These are phyloP conservation scores for Malassezia restricta DNA, from an alignment of 1,284 basidiomycete genomes.

Conservation along the genomic window DNA sequence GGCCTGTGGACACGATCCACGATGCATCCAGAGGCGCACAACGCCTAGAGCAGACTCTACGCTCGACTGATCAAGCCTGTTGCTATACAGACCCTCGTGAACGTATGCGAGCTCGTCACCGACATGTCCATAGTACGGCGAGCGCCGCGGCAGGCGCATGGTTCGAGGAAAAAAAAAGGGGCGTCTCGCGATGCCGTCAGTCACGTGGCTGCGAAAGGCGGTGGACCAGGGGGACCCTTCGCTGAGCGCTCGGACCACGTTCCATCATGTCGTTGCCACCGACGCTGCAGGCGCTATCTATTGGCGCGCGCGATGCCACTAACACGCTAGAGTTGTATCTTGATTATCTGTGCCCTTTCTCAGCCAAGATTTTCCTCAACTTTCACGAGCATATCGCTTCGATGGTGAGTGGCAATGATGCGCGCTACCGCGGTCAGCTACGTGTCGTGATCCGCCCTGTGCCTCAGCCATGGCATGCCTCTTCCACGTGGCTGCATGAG, in stretches of 20 bases:
- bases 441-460: constrained; percentile 68
- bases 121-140: constrained; percentile 11
- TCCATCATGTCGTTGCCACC: constrained; percentile 67
- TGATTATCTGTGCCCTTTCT: constrained; percentile 56
- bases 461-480: constrained; percentile 54
- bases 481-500: constrained; percentile 64
- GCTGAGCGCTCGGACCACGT: background rate
- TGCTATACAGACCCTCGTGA: constrained; percentile 2
- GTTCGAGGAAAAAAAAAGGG: background rate
- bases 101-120: constrained; percentile 7
- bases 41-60: constrained; percentile 15
- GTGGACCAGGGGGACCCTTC: background rate
- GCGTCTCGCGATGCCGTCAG: background rate
- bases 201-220: constrained; percentile 2
- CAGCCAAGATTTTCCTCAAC: constrained; percentile 47
- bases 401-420: constrained; percentile 27
- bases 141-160: constrained; percentile 15
- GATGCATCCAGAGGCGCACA: constrained; percentile 36
- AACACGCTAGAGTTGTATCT: constrained; percentile 72
- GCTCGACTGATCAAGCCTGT: background rate
- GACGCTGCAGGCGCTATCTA: constrained; percentile 59
- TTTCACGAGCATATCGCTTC: constrained; percentile 47
- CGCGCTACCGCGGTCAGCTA: constrained; percentile 59
- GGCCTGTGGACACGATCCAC: constrained; percentile 35
- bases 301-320: constrained; percentile 59